Evolutionary conservation across 257 asterid genomes (phyloP), one percentile per base, ranked within the genome.

Genomic region (Solanum chmielewskii): DNA sequence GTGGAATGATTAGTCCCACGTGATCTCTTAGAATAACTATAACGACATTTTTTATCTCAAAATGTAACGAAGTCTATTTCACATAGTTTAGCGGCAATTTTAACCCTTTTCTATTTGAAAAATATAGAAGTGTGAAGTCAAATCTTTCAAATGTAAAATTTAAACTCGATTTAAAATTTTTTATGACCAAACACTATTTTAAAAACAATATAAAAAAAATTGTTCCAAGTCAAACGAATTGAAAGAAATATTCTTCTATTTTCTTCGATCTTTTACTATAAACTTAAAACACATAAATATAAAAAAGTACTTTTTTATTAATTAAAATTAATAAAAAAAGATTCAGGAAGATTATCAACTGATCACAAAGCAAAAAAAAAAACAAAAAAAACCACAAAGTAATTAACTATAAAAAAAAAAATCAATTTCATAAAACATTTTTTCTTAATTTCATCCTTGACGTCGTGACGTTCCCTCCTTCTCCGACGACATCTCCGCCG

Each of bases 401-500:
- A 73, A 35, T 35, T 20, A 77, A 77, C 39, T 76, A 13, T 1
- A 41, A 25, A n/a, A 23, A 2, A 2, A 62, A 62, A 62, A n/a
- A n/a, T 4, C 4, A 62, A 47, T 14, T 47, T 11, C 6, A 37
- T 11, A 6, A 74, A 74, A 23, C 59, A 73, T 37, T 37, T 73
- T 75, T 11, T 37, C 35, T 75, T 23, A 29, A 16, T 10, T 16
- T 81, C 85, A 81, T 81, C 69, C 85, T 49, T 81, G 69, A 9
- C 44, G 85, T 20, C 44, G 69, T 21, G 85, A 18, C 15, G 14
- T 49, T 81, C 31, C 45, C 39, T 81, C 85, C 29, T 81, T 81
- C 87, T 89, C 97, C 83, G 88, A 87, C 33, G 92, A 41, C 2
- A 3, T 29, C 90, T 93, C 93, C 25, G 90, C 88, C 86, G 93